Conservation (phyloP, 345 rosid species). For the Conringia planisiliqua region DNA sequence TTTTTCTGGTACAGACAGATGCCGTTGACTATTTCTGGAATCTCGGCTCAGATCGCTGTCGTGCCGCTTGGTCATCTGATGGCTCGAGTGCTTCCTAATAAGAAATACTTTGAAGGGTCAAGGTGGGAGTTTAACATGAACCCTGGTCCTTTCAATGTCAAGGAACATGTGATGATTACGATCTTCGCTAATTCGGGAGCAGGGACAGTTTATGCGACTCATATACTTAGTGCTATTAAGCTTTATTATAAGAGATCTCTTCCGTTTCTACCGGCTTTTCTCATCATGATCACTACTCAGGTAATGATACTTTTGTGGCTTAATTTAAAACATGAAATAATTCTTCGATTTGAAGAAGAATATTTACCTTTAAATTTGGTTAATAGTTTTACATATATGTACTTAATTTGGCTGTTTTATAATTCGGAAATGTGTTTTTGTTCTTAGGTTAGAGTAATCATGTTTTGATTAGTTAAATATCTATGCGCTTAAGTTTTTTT, state of each 20-base stretch:
- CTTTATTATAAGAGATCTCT: constrained; percentile 57
- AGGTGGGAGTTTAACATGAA: constrained; percentile 57
- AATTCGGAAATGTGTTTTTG: not conserved
- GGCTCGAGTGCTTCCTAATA: constrained; percentile 51
- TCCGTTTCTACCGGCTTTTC: constrained; percentile 52
- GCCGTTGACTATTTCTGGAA: constrained; percentile 44
- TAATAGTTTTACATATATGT: not conserved
- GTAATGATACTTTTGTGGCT: constrained; percentile 24
- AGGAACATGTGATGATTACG: constrained; percentile 87
- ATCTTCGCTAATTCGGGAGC: constrained; percentile 81
- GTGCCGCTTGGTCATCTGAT: constrained; percentile 69
- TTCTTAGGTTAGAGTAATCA: not conserved
- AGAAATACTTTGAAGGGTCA: constrained; percentile 42
- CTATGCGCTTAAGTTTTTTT: too few relatives aligned
- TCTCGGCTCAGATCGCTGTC: constrained; percentile 76
- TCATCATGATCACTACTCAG: constrained; percentile 80
- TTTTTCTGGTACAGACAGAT: constrained; percentile 75
- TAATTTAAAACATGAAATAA: not conserved
- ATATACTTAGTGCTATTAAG: constrained; percentile 66
- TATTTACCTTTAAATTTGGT: not conserved
- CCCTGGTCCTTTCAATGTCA: constrained; percentile 77
- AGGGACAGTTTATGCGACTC: constrained; percentile 70
- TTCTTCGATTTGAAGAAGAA: not conserved
- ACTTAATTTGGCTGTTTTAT: not conserved
- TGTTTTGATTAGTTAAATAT: not conserved